These are phyloP conservation scores for Globisporangium paddicum DNA, from an alignment of 352 stramenopile genomes.

Conservation along the genomic window DNA sequence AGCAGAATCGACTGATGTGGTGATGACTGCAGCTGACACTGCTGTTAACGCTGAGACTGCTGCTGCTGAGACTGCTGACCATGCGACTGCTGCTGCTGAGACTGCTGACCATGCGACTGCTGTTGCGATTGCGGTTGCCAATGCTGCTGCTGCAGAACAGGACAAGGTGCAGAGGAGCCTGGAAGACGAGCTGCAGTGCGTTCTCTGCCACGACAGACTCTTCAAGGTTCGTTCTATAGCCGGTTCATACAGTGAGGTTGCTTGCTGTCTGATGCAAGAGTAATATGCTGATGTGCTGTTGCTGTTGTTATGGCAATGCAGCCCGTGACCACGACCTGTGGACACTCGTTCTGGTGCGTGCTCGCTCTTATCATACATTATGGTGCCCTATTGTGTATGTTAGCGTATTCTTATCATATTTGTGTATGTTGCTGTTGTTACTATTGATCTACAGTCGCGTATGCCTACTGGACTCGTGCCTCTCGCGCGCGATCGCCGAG, in stretches of 20 bases:
- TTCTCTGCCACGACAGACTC: conserved; percentile 49
- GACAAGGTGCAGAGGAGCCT: neutral
- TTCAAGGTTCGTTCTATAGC: conserved; percentile 40
- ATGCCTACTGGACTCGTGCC: conserved; percentile 44
- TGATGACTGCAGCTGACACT: neutral
- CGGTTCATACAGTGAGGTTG: no score
- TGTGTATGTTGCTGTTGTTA: neutral
- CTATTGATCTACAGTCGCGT: conserved; percentile 22
- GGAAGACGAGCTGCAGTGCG: conserved; percentile 39
- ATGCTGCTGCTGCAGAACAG: neutral
- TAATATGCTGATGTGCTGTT: no score
- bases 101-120: neutral
- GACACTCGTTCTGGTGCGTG: conserved; percentile 52
- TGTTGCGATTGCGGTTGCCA: neutral
- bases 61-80: neutral
- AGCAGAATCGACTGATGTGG: neutral
- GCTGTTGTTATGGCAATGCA: conserved; percentile 11
- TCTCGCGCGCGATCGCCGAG: conserved; percentile 38
- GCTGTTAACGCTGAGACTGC: neutral
- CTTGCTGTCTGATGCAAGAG: no score
- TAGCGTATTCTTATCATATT: no score
- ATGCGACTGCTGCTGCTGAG: no score
- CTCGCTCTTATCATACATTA: neutral
- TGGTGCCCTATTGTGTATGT: neutral
- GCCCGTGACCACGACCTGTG: conserved; percentile 37